Evolutionary conservation across 1,284 basidiomycete genomes (phyloP).

Genomic region (Leccinum brunneo-olivaceum): DNA sequence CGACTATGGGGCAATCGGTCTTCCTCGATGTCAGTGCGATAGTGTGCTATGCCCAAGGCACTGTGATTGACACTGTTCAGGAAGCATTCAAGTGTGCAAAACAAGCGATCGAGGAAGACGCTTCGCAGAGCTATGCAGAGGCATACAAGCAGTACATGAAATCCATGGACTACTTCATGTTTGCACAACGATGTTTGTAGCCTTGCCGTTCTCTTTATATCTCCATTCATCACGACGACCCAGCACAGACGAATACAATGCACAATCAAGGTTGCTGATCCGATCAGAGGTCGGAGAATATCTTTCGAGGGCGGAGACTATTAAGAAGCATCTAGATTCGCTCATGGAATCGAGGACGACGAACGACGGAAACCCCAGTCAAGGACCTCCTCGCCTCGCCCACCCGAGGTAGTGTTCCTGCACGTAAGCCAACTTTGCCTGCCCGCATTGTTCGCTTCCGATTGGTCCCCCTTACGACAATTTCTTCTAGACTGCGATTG

Average conservation of each 20-base stretch:
- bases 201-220: neutral
- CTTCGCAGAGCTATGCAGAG: conserved; percentile 86
- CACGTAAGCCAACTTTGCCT: conserved; percentile 5
- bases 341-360: neutral
- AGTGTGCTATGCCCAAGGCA: neutral
- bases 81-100: conserved; percentile 92
- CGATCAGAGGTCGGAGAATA: conserved; percentile 88
- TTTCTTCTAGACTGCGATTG: conserved; percentile 73
- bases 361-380: conserved; percentile 13
- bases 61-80: conserved; percentile 35
- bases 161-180: conserved; percentile 96
- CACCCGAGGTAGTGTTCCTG: conserved; percentile 15
- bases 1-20: conserved; percentile 12
- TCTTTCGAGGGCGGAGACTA: conserved; percentile 83
- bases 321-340: conserved; percentile 70
- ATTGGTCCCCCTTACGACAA: neutral
- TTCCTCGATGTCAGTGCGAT: conserved; percentile 18
- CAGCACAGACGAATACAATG: conserved; percentile 12
- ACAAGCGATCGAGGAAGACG: conserved; percentile 89
- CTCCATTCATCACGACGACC: conserved; percentile 4
- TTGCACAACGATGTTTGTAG: conserved; percentile 53
- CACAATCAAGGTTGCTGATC: conserved; percentile 80
- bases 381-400: conserved; percentile 11
- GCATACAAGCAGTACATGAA: conserved; percentile 95
- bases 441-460: neutral